Evolutionary conservation across 208 protist species (phyloP).

Genomic region (Leishmania amazonensis): DNA sequence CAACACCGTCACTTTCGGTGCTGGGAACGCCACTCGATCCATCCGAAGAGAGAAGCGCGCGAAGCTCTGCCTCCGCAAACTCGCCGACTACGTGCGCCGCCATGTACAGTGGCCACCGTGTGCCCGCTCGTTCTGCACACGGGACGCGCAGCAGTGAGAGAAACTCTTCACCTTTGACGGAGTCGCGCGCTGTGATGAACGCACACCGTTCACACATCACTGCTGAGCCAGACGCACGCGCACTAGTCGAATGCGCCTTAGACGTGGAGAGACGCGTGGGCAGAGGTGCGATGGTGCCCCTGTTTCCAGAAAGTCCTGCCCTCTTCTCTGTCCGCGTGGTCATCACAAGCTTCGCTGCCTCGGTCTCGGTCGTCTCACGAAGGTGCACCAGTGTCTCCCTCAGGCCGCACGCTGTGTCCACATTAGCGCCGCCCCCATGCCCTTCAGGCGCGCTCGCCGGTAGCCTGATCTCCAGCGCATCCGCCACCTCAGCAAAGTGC

Average conservation of each 20-base stretch:
- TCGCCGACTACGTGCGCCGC: conserved; percentile 30
- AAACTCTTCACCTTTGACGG: conserved; percentile 8
- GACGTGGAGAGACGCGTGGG: too few relatives aligned
- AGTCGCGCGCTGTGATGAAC: conserved; percentile 7
- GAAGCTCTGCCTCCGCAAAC: conserved; percentile 10
- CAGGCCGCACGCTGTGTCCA: background rate
- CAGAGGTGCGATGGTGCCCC: background rate
- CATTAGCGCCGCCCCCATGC: background rate
- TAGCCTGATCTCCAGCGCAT: background rate
- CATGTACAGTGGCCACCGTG: conserved; percentile 29
- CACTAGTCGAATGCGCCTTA: background rate
- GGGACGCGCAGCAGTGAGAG: conserved; percentile 15
- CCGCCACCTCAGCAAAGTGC: conserved; percentile 14
- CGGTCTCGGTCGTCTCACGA: background rate
- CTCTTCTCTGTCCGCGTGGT: background rate
- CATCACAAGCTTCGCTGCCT: background rate
- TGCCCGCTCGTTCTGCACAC: background rate
- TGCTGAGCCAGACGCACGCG: background rate
- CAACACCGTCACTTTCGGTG: background rate
- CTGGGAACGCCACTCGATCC: background rate
- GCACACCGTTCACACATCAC: background rate
- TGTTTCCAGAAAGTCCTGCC: background rate
- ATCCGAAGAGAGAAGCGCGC: background rate
- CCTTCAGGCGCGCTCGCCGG: background rate
- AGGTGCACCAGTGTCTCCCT: conserved; percentile 4